phyloP scores from a whole-genome alignment of 1,284 basidiomycete genomes.

The Jaminaea rosea region DNA sequence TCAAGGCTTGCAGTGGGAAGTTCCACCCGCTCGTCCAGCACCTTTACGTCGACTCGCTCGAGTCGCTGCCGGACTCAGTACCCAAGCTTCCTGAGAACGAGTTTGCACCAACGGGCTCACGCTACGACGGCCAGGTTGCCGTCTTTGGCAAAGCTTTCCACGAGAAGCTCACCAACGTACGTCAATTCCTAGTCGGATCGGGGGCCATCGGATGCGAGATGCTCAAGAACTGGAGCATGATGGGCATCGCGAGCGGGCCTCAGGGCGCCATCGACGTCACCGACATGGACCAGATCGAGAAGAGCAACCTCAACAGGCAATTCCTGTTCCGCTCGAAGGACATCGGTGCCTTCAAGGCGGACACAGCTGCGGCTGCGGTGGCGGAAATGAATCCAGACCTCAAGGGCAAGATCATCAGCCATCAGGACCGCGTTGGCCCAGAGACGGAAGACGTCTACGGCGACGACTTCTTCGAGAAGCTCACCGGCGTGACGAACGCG shows the following conservation, averaged over 20 bases:
- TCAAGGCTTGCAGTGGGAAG: constrained; percentile 95
- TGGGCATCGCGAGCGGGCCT: constrained; percentile 78
- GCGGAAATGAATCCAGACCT: constrained; percentile 93
- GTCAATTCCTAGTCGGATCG: constrained; percentile 93
- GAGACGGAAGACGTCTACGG: constrained; percentile 92
- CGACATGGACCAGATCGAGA: constrained; percentile 97
- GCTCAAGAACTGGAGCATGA: constrained; percentile 99
- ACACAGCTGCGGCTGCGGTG: constrained; percentile 85
- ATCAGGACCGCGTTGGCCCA: constrained; percentile 83
- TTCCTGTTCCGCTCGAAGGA: constrained; percentile 98
- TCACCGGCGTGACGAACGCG: constrained; percentile 99
- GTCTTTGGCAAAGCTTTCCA: constrained; percentile 93
- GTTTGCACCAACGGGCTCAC: constrained; percentile 68
- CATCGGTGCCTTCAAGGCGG: constrained; percentile 93
- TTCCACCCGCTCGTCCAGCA: constrained; percentile 95
- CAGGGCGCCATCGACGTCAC: constrained; percentile 85
- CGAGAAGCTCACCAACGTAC: constrained; percentile 76
- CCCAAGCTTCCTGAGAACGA: constrained; percentile 66
- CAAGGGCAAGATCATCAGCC: constrained; percentile 73
- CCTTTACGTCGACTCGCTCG: constrained; percentile 94
- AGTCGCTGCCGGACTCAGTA: constrained; percentile 55
- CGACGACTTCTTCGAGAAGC: constrained; percentile 73
- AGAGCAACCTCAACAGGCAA: constrained; percentile 95
- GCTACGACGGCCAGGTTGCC: constrained; percentile 91
- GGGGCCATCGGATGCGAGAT: constrained; percentile 99